Percentiles rank a stretch among this genome's conserved stretches.
These are phyloP conservation scores for Fusarium longipes DNA, from an alignment of 2,329 filamentous ascomycete genomes.

Conservation along the genomic window DNA sequence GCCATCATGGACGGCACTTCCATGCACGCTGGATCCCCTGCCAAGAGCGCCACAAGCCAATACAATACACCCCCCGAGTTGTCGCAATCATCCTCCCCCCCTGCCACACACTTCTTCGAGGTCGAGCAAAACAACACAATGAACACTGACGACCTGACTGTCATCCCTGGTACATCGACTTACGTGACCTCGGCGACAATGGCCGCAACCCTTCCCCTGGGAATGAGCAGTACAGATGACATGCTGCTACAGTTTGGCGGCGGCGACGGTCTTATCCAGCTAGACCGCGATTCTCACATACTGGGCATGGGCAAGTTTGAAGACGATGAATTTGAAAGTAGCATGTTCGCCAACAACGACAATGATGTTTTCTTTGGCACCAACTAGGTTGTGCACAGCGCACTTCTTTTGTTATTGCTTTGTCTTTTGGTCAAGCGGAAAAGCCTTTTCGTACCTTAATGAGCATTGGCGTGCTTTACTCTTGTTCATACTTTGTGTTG, in stretches of 20 bases:
- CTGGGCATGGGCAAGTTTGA: constrained; percentile 66
- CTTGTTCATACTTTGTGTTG: constrained; percentile 12
- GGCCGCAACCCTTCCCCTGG: constrained; percentile 49
- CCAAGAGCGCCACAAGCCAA: constrained; percentile 63
- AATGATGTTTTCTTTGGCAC: constrained; percentile 65
- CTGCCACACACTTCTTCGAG: constrained; percentile 61
- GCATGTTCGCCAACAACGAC: constrained; percentile 62
- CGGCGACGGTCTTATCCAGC: constrained; percentile 56
- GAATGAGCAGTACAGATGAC: constrained; percentile 56
- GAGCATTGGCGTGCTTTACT: constrained; percentile 20
- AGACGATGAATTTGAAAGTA: constrained; percentile 63
- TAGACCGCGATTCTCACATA: constrained; percentile 61
- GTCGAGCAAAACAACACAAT: constrained; percentile 55
- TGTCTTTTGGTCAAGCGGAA: constrained; percentile 14
- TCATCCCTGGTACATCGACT: constrained; percentile 47
- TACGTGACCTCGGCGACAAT: constrained; percentile 51
- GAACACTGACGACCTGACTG: constrained; percentile 48
- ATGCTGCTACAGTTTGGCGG: constrained; percentile 57
- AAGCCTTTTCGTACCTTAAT: constrained; percentile 34
- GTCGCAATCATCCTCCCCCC: constrained; percentile 70
- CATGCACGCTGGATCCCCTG: constrained; percentile 59
- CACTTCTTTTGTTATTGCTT: constrained; percentile 11
- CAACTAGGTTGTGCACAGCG: constrained; percentile 37
- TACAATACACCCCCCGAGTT: constrained; percentile 70
- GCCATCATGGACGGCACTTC: constrained; percentile 54